These are phyloP conservation scores for Tylopilus cervinicoccineus DNA, from an alignment of 768 basidiomycete genomes.

Conservation along the genomic window DNA sequence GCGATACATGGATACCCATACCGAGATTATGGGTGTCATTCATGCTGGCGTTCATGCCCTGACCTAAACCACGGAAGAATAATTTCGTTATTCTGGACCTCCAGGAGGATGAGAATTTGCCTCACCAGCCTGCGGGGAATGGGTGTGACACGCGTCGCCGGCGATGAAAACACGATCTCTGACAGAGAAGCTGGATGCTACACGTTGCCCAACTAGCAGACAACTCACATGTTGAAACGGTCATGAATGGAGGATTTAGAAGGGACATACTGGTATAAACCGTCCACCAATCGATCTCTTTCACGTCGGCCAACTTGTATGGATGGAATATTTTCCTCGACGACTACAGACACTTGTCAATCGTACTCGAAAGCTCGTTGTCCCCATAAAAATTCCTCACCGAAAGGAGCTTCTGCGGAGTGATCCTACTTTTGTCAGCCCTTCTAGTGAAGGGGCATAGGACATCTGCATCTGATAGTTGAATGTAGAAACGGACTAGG, in stretches of 20 bases:
- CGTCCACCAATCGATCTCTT: constrained; percentile 66
- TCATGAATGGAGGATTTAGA: not conserved
- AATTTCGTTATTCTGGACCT: not conserved
- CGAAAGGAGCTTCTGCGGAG: not conserved
- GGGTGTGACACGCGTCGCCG: constrained; percentile 72
- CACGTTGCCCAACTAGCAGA: constrained; percentile 63
- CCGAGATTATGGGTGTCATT: constrained; percentile 1
- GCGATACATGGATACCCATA: not conserved
- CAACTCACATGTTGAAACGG: not conserved
- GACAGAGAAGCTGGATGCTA: constrained; percentile 58
- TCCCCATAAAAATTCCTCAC: not conserved
- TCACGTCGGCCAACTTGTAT: constrained; percentile 45
- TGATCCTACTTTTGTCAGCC: not conserved
- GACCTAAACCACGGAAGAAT: not conserved
- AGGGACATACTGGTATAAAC: constrained; percentile 57
- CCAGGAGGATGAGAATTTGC: not conserved
- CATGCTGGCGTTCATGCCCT: not conserved
- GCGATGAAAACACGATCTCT: constrained; percentile 69
- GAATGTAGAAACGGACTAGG: not conserved
- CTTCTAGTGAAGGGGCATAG: not conserved
- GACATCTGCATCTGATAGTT: not conserved
- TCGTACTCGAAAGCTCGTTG: not conserved
- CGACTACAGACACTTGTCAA: not conserved
- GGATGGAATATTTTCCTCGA: constrained; percentile 32
- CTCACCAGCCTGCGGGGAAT: constrained; percentile 61